Conservation (phyloP, 495 filamentous ascomycete species). For the Podospora conica region DNA sequence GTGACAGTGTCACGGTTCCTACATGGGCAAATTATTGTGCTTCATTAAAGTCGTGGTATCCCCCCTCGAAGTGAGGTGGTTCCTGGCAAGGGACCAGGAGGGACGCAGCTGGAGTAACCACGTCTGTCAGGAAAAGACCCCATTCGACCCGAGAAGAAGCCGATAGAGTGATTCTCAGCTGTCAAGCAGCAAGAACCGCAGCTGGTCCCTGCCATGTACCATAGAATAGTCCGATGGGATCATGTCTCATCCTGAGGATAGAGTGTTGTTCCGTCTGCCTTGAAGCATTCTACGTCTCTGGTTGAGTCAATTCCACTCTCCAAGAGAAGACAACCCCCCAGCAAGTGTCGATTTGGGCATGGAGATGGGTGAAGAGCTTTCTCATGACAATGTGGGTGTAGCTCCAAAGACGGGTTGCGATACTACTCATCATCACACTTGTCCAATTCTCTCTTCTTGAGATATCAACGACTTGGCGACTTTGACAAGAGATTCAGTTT, state of each 20-base stretch:
- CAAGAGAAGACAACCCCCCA: not conserved
- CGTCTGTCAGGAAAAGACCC: not conserved
- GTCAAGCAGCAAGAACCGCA: not conserved
- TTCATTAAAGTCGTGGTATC: not conserved
- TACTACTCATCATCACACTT: not conserved
- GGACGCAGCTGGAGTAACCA: not conserved
- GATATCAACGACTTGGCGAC: not conserved
- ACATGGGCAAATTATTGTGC: not conserved
- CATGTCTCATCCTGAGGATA: not conserved
- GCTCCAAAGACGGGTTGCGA: no score
- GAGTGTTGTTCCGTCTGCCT: not conserved
- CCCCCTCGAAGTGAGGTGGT: not conserved
- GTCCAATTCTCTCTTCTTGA: not conserved
- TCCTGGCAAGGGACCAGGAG: not conserved
- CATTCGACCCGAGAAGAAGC: not conserved
- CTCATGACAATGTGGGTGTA: no score
- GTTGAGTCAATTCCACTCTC: not conserved
- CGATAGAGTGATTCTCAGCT: not conserved
- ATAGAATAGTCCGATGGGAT: not conserved
- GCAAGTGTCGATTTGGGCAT: not conserved
- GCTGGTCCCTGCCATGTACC: not conserved
- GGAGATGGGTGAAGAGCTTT: not conserved
- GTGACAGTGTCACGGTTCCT: slow-evolving; percentile 5
- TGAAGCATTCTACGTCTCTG: not conserved
- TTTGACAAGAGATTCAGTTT: not conserved